Conservation (phyloP, 306 rosid genomes). For the Casuarina glauca region DNA sequence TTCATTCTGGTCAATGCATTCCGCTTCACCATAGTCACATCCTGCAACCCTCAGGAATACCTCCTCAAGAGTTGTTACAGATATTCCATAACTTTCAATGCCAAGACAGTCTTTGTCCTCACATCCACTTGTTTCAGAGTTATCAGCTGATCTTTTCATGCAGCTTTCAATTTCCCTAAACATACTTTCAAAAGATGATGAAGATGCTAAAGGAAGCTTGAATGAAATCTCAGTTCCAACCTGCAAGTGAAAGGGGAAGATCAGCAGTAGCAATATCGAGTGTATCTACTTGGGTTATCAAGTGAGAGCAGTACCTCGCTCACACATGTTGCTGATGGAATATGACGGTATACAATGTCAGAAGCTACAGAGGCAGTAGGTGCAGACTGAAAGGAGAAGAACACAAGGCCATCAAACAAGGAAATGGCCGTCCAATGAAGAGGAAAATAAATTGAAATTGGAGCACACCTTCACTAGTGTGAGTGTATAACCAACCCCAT, state of each 20-base stretch:
- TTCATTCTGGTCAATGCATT: conserved; percentile 48
- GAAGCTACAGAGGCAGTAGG: conserved; percentile 80
- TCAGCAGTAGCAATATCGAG: conserved; percentile 20
- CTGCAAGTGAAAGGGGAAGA: conserved; percentile 44
- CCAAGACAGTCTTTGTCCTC: conserved; percentile 56
- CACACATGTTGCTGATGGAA: conserved; percentile 89
- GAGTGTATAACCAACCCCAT: conserved; percentile 94
- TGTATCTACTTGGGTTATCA: conserved; percentile 3
- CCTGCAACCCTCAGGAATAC: conserved; percentile 95
- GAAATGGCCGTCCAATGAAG: conserved; percentile 20
- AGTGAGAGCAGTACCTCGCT: conserved; percentile 72
- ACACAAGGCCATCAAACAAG: conserved; percentile 15
- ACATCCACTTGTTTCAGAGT: conserved; percentile 35
- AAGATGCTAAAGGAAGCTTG: conserved; percentile 92
- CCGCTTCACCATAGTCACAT: conserved; percentile 64
- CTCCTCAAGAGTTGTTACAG: conserved; percentile 97
- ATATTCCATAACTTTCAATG: conserved; percentile 94
- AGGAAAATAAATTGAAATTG: conserved; percentile 21
- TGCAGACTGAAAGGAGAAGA: conserved; percentile 66
- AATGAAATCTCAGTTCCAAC: conserved; percentile 98
- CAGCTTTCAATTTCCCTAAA: conserved; percentile 95
- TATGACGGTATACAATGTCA: conserved; percentile 80
- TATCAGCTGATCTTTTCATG: conserved; percentile 50
- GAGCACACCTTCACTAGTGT: conserved; percentile 84
- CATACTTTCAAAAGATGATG: conserved; percentile 80